These are phyloP conservation scores for Candida nemodendra DNA, from an alignment of 805 yeast species.

Conservation along the genomic window DNA sequence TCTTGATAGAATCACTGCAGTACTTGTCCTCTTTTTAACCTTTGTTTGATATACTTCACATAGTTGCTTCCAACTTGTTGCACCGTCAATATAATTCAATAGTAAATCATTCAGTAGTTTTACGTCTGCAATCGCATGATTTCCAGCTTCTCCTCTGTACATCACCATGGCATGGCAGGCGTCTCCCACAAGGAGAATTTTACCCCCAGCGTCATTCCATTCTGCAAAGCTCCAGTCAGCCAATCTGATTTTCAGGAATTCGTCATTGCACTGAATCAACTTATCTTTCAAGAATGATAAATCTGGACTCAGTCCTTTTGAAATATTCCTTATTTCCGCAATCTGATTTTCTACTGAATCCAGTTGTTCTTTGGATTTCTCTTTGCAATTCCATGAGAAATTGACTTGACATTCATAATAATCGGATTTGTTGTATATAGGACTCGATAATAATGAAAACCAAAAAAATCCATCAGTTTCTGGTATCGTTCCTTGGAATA, in stretches of 20 bases:
- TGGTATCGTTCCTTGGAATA: slow-evolving; percentile 34
- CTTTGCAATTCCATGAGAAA: slow-evolving; percentile 18
- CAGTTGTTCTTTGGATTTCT: slow-evolving; percentile 8
- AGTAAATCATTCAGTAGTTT: slow-evolving; percentile 11
- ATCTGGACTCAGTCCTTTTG: slow-evolving; percentile 9
- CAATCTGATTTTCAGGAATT: slow-evolving; percentile 13
- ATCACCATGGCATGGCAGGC: slow-evolving; percentile 36
- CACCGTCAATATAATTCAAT: slow-evolving; percentile 3
- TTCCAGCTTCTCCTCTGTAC: slow-evolving; percentile 23
- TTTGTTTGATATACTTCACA: slow-evolving; percentile 7
- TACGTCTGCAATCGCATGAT: slow-evolving; percentile 22
- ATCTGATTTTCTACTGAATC: slow-evolving; percentile 10
- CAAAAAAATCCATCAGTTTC: slow-evolving; percentile 27
- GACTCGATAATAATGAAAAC: slow-evolving; percentile 27
- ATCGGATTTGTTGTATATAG: slow-evolving; percentile 9
- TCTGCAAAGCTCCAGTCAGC: slow-evolving; percentile 18
- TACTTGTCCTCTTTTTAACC: slow-evolving; percentile 12
- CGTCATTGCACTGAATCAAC: slow-evolving; percentile 4
- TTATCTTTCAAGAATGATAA: slow-evolving; percentile 12
- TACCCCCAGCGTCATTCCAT: slow-evolving; percentile 21
- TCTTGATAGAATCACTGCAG: slow-evolving; percentile 26
- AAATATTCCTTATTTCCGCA: slow-evolving; percentile 7
- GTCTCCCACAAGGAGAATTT: slow-evolving; percentile 34
- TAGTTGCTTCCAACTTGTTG: slow-evolving; percentile 7
- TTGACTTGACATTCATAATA: slow-evolving; percentile 20